Evolutionary conservation across 2,329 filamentous ascomycete genomes (phyloP).

Genomic region (Dactylellina sp.): DNA sequence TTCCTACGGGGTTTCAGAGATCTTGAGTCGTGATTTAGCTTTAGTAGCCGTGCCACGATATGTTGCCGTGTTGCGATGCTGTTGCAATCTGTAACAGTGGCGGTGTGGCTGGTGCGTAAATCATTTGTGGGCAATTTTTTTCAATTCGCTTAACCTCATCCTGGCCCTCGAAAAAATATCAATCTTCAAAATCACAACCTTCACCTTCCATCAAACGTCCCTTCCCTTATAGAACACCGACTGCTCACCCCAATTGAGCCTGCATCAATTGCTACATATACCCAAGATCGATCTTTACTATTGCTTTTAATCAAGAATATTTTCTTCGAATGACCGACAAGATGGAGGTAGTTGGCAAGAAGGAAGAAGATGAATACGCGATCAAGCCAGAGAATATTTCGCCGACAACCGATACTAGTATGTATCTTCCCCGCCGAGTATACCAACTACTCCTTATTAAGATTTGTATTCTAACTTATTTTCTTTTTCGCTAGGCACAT

Average conservation of each 20-base stretch:
- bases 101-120: constrained; percentile 10
- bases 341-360: constrained; percentile 67
- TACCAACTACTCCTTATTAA: background rate
- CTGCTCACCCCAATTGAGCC: constrained; percentile 34
- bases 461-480: constrained; percentile 21
- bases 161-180: constrained; percentile 35
- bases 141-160: constrained; percentile 38
- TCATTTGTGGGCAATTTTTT: constrained; percentile 50
- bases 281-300: constrained; percentile 15
- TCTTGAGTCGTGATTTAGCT: no score
- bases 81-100: constrained; percentile 24
- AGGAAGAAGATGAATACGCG: constrained; percentile 76
- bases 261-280: constrained; percentile 2
- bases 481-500: constrained; percentile 63
- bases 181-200: constrained; percentile 15
- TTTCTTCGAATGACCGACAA: constrained; percentile 59
- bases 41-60: constrained; percentile 20
- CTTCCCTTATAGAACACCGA: constrained; percentile 1
- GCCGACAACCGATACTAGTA: constrained; percentile 83
- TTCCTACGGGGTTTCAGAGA: no score
- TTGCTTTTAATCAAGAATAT: constrained; percentile 1
- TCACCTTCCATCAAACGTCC: constrained; percentile 5
- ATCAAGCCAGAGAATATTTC: constrained; percentile 92
- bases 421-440: constrained; percentile 62
- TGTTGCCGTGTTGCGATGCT: constrained; percentile 39